Evolutionary conservation across 352 stramenopile genomes (phyloP), one percentile per base, ranked within the genome.

Genomic region (Pythium volutum): DNA sequence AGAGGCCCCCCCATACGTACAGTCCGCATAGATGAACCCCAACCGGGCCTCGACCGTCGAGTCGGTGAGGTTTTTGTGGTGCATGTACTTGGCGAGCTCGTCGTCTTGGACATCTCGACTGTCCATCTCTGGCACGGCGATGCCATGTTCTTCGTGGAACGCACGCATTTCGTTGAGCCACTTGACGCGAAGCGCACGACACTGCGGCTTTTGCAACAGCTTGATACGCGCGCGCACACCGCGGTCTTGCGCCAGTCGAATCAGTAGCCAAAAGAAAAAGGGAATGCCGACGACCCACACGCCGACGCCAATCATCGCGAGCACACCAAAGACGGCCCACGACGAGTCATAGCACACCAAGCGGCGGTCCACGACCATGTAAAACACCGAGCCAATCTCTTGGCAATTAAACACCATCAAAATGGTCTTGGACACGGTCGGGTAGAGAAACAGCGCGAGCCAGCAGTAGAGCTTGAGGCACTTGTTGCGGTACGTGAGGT

Each of bases 371-470:
- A 72, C 67, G 15, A 87, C 77, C n/a, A 91, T 46, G 53, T 88
- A 91, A 45, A 68, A 79, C 7, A 78, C 57, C 46, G 71, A 46
- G 11, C 82, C 82, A 27, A 91, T 70, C 39, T 91, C 79, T 53
- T 91, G 80, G 66, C 82, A 91, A 38, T 89, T 90, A 57, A 89
- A 91, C n/a, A 91, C 73, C 27, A 72, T 88, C 22, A 91, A 42
- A 48, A 91, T 91, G 8, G 80, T 89, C 68, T 90, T 88, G 29
- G 79, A 90, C 3, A 91, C 80, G 0, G 73, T 87, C 20, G 82
- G 80, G 43, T 91, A 91, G n/a, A 91, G 65, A 31, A 90, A 81
- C 3, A 90, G 59, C 36, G 79, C 78, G 22, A 90, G 75, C 82
- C 80, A 91, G 62, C 81, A 86, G 65, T 88, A 90, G 2, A 89